Percentiles rank a stretch among this genome's conserved stretches.
These are phyloP conservation scores for Corrigiola litoralis DNA, from an alignment of 179 eudicot genomes.

Conservation along the genomic window DNA sequence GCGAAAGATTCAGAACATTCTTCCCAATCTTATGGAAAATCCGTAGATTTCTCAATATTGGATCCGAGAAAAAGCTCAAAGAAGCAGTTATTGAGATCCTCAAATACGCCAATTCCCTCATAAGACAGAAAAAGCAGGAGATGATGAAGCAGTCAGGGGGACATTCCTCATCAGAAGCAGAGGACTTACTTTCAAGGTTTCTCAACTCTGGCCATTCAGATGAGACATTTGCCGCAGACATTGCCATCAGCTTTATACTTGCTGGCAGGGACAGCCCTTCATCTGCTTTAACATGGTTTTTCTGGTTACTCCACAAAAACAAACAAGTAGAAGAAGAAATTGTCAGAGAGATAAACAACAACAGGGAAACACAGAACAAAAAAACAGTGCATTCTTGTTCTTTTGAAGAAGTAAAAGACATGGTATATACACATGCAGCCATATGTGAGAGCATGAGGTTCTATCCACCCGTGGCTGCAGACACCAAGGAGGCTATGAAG, in stretches of 20 bases:
- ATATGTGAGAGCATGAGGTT: conserved; percentile 60
- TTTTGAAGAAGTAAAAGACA: conserved; percentile 40
- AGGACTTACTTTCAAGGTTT: conserved; percentile 39
- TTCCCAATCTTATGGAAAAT: conserved; percentile 45
- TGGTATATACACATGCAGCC: conserved; percentile 57
- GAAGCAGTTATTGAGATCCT: conserved; percentile 22
- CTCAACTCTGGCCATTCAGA: conserved; percentile 41
- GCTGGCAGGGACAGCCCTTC: conserved; percentile 69
- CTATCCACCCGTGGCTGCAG: conserved; percentile 59
- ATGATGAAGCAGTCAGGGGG: neutral
- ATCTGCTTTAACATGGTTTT: conserved; percentile 59
- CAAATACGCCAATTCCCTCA: conserved; percentile 33
- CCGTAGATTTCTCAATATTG: conserved; percentile 30
- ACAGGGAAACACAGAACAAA: conserved; percentile 3
- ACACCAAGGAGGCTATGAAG: conserved; percentile 32
- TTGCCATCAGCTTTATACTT: conserved; percentile 53
- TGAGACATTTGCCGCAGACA: conserved; percentile 46
- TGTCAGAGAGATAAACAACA: conserved; percentile 27
- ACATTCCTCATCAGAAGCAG: conserved; percentile 20
- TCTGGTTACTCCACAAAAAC: conserved; percentile 40
- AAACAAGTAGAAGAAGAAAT: conserved; percentile 39
- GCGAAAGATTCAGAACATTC: conserved; percentile 25
- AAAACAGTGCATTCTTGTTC: conserved; percentile 8
- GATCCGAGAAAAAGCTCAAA: conserved; percentile 41
- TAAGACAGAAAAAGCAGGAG: conserved; percentile 30